These are phyloP conservation scores for Hymenoscyphus repandus DNA, from an alignment of 2,329 filamentous ascomycete genomes.

Conservation along the genomic window DNA sequence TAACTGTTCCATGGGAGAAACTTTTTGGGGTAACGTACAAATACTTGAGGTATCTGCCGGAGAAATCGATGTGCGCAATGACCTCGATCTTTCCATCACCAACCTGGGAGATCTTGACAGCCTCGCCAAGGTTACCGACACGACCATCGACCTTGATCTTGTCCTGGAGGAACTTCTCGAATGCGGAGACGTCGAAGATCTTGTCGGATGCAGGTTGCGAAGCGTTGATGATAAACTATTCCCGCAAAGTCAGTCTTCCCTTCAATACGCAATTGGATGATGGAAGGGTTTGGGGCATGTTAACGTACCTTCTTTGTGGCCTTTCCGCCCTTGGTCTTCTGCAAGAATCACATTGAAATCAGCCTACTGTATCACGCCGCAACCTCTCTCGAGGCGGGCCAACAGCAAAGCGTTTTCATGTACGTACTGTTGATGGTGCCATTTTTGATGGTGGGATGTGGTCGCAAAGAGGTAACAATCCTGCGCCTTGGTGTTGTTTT, in stretches of 20 bases:
- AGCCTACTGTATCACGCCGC: conserved; percentile 88
- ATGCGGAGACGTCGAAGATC: conserved; percentile 98
- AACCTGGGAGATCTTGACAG: conserved; percentile 81
- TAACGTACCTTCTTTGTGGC: conserved; percentile 39
- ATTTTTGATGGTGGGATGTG: conserved; percentile 53
- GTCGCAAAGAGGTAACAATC: conserved; percentile 67
- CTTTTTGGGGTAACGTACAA: conserved; percentile 59
- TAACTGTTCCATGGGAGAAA: background rate
- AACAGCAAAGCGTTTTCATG: conserved; percentile 88
- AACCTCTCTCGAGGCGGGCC: conserved; percentile 49
- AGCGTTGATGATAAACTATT: conserved; percentile 97
- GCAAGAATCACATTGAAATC: conserved; percentile 58
- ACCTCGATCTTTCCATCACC: conserved; percentile 98
- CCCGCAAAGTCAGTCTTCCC: background rate
- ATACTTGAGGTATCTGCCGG: conserved; percentile 99
- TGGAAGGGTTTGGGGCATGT: conserved; percentile 1
- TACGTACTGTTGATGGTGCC: conserved; percentile 87
- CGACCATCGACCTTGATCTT: conserved; percentile 99
- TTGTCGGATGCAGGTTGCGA: conserved; percentile 97
- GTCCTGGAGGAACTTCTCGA: conserved; percentile 99
- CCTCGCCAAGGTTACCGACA: conserved; percentile 95
- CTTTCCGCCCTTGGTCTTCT: conserved; percentile 71
- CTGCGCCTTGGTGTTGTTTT: conserved; percentile 34
- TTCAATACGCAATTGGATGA: background rate
- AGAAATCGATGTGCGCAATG: conserved; percentile 95